These are phyloP conservation scores for Xerocomellus amylosporus DNA, from an alignment of 768 basidiomycete genomes.

Conservation along the genomic window DNA sequence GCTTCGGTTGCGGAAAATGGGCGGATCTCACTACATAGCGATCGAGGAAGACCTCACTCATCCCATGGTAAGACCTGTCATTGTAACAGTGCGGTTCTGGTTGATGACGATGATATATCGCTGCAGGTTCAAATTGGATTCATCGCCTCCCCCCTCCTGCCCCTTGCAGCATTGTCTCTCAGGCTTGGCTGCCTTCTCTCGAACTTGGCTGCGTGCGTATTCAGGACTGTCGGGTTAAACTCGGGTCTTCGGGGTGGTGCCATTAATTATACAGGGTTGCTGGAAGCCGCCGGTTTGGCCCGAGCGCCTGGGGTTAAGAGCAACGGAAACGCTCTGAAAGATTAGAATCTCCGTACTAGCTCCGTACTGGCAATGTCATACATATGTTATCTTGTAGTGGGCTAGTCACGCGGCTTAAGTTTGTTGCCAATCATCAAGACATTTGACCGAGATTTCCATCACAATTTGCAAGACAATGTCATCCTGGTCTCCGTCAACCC, in stretches of 20 bases:
- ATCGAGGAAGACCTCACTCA: slow-evolving; percentile 61
- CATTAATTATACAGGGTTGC: slow-evolving; percentile 16
- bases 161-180: slow-evolving; percentile 11
- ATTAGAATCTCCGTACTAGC: not conserved
- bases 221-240: slow-evolving; percentile 19
- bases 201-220: slow-evolving; percentile 23
- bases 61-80: slow-evolving; percentile 39
- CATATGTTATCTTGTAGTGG: not conserved
- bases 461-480: slow-evolving; percentile 18
- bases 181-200: slow-evolving; percentile 23
- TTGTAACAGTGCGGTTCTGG: not conserved
- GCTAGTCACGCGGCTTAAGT: not conserved
- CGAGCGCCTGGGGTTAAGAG: not conserved
- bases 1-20: slow-evolving; percentile 47
- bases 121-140: slow-evolving; percentile 23
- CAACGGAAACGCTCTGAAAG: slow-evolving; percentile 15
- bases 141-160: slow-evolving; percentile 21
- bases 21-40: slow-evolving; percentile 43
- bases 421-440: not conserved
- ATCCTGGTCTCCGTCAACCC: slow-evolving; percentile 31
- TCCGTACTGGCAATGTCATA: not conserved
- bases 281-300: slow-evolving; percentile 20
- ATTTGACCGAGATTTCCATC: not conserved
- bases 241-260: slow-evolving; percentile 20
- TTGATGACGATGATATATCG: not conserved